Base-by-base conservation (phyloP, 2,329 filamentous ascomycete species). In the Paraconiothyrium brasiliense region DNA sequence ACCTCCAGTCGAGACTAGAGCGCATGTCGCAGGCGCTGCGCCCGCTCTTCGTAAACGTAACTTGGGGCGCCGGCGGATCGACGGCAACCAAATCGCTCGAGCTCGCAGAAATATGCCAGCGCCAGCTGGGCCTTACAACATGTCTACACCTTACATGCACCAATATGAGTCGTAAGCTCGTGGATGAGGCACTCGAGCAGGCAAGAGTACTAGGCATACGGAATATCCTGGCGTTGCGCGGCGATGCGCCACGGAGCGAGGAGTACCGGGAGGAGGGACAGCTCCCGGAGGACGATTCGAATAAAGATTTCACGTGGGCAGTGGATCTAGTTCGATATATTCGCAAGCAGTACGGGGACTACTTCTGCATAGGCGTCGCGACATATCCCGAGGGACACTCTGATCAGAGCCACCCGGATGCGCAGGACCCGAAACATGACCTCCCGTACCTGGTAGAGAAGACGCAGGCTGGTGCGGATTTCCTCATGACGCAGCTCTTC, bases 401-500 rank as follows among this genome's bases (percentile, higher is more conserved):
- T 6, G 93, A 97, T 74, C 93, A 97, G 78, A 92, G 90, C 63
- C 90, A 96, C 78, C 94, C 94, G 1, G 92, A 96, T 72, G 86
- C 91, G 65, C 89, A 90, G 74, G 85, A 86, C 68, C 83, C 86
- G 0, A 76, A 78, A 58, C 81, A 83, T 57, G 95, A 99, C 79
- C 81, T 99, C 61, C 92, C 94, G 0, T 97, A 91, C 72, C 84
- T 99, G 57, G 87, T 97, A 11, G 93, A 97, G 68, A 99, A 99
- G 84, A 91, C 90, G 0, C 85, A 90, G 70, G 95, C 95, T 3
- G 95, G 95, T 1, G 95, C 94, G 54, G 94, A 98, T 80, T 99
- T 99, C 75, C 91, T 99, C 79, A 97, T 99, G 92, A 98, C 95
- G 0, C 95, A 99, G 79, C 85, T 99, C 9, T 98, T 97, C 80